These are phyloP conservation scores for Mycosphaerella sp. DNA, from an alignment of 2,329 filamentous ascomycete species.

Conservation along the genomic window DNA sequence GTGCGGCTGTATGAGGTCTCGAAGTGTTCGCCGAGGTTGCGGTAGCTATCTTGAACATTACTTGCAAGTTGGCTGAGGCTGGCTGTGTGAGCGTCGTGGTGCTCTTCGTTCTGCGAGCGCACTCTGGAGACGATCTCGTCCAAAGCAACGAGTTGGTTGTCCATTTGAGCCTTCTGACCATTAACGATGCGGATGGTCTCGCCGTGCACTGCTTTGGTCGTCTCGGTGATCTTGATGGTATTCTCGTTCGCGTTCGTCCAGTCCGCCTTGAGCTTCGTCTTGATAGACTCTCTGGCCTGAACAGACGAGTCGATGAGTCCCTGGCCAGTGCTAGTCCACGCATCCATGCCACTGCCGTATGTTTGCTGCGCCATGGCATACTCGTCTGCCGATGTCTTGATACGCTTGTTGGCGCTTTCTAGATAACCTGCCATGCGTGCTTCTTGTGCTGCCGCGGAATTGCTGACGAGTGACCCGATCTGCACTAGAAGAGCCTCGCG, in stretches of 20 bases:
- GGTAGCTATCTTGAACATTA: conserved; percentile 67
- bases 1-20: conserved; percentile 62
- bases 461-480: conserved; percentile 68
- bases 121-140: conserved; percentile 86
- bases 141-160: conserved; percentile 78
- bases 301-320: conserved; percentile 64
- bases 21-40: conserved; percentile 63
- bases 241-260: conserved; percentile 74
- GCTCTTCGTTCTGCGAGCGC: conserved; percentile 68
- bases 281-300: conserved; percentile 68
- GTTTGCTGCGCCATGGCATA: conserved; percentile 50
- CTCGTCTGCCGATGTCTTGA: conserved; percentile 47
- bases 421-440: conserved; percentile 62
- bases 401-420: conserved; percentile 52
- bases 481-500: conserved; percentile 67
- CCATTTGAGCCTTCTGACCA: conserved; percentile 79
- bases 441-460: conserved; percentile 68
- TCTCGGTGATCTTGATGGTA: conserved; percentile 74
- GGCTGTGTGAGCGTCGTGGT: conserved; percentile 63
- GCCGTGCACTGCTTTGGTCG: conserved; percentile 79
- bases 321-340: conserved; percentile 64
- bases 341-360: conserved; percentile 66
- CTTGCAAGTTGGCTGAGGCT: conserved; percentile 60
- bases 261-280: conserved; percentile 76
- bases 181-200: conserved; percentile 87